A percentile compares a stretch with the other conserved stretches of the same genome.
Conservation (phyloP, 352 stramenopile species). For the Phytopythium litorale region DNA sequence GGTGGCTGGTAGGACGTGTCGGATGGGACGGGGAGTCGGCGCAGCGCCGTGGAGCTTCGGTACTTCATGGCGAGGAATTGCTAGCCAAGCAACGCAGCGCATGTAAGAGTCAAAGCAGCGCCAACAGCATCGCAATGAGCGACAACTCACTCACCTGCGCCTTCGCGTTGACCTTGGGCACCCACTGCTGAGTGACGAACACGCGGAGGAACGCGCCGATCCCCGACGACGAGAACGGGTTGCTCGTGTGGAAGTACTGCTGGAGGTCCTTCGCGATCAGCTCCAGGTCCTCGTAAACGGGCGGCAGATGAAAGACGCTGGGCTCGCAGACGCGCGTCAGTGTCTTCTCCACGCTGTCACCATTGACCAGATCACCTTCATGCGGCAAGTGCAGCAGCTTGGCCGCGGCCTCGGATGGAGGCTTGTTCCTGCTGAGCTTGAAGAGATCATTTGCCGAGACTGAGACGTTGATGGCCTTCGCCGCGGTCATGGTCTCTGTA, state of each 20-base stretch:
- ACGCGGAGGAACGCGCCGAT: conserved; percentile 56
- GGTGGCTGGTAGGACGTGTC: conserved; percentile 75
- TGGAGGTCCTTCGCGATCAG: conserved; percentile 57
- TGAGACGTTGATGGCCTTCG: conserved; percentile 17
- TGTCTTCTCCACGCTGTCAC: conserved; percentile 19
- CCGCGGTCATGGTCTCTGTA: conserved; percentile 10
- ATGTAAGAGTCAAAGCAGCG: background rate
- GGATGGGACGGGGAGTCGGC: conserved; percentile 50
- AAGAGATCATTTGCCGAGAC: conserved; percentile 34
- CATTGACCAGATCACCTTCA: conserved; percentile 19
- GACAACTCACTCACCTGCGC: conserved; percentile 22
- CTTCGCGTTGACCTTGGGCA: conserved; percentile 69
- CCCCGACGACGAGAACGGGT: conserved; percentile 19
- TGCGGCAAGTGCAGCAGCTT: conserved; percentile 17
- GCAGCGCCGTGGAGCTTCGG: conserved; percentile 34
- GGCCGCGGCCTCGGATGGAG: conserved; percentile 18
- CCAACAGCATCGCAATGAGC: background rate
- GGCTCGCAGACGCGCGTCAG: conserved; percentile 53
- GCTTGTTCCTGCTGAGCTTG: conserved; percentile 62
- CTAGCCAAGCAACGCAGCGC: conserved; percentile 7
- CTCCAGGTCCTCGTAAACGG: conserved; percentile 71
- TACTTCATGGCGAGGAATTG: conserved; percentile 61
- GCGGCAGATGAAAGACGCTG: conserved; percentile 71
- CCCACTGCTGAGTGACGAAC: conserved; percentile 73
- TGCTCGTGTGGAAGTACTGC: conserved; percentile 31